Base-by-base conservation (phyloP, 139 green algal genomes). In the Tetraselmis striata region DNA sequence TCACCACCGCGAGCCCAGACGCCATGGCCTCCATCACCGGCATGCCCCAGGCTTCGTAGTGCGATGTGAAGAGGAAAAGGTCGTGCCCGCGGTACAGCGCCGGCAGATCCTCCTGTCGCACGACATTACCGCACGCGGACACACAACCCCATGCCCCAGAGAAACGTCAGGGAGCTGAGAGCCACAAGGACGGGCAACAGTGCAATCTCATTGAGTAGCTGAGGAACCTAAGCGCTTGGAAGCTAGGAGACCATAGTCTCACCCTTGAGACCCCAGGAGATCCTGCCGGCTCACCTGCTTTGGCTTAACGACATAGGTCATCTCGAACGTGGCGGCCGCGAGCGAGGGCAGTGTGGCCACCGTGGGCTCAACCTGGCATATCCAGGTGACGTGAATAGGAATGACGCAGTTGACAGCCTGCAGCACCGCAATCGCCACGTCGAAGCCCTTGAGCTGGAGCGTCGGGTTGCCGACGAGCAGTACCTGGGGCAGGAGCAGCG, bases 21-120 rank as follows among this genome's bases (percentile, higher is more conserved):
- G 91, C 91, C 91, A 94, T 94, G 1, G 90, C 91, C 67, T 94
- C 91, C 29, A 94, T 83, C n/a, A 94, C 90, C n/a, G 91, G 91
- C 91, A 94, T 93, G 59, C 91, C 91, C 90, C 90, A 94, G 1
- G 91, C 91, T 80, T 94, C 91, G 32, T 94, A 94, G 23, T 81
- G 85, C 22, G 79, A 89, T 25, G 88, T 91, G 84, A 94, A 94
- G 28, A 94, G 80, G 28, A 94, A 88, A 23, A 80, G 86, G 77
- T 91, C 85, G 78, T 94, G 87, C 25, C 90, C 89, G 29, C 86
- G 81, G 86, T 94, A 94, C 81, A 93, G 81, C 23, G 11, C 79
- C 1, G 91, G 90, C 76, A 94, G 85, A 0, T 81, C 29, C 0
- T 87, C 85, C 86, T 94, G n/a, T n/a, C n/a, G n/a, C n/a, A n/a